Conservation (phyloP, 495 filamentous ascomycete species). For the Mycothermus thermophilus region DNA sequence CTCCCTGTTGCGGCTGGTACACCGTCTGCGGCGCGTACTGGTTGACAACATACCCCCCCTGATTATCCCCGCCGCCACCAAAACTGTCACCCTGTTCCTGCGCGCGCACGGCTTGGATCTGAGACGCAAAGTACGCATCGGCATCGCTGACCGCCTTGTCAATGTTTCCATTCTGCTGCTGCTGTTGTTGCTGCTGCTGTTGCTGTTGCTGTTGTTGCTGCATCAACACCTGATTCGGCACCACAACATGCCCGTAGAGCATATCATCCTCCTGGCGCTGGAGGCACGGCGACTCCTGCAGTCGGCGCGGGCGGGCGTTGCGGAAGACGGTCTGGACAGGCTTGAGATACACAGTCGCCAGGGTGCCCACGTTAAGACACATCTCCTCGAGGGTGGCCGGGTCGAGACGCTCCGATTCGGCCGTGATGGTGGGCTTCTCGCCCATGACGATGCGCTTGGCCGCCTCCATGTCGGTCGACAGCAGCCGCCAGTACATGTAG, state of each 20-base stretch:
- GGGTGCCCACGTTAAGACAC: constrained; percentile 89
- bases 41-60: constrained; percentile 51
- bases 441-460: constrained; percentile 91
- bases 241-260: no score
- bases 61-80: constrained; percentile 27
- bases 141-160: constrained; percentile 65
- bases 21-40: constrained; percentile 49
- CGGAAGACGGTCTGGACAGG: constrained; percentile 97
- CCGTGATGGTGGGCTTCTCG: constrained; percentile 90
- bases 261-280: constrained; percentile 55
- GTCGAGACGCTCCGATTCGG: constrained; percentile 89
- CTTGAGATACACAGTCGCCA: constrained; percentile 95
- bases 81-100: constrained; percentile 35
- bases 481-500: constrained; percentile 98
- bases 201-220: constrained; percentile 14
- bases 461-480: constrained; percentile 81
- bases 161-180: constrained; percentile 26
- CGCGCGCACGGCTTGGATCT: constrained; percentile 56
- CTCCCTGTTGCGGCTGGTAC: constrained; percentile 38
- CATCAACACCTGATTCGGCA: constrained; percentile 25
- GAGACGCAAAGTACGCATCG: constrained; percentile 72
- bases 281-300: constrained; percentile 70
- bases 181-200: constrained; percentile 1
- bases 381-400: constrained; percentile 88
- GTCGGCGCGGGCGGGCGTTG: constrained; percentile 61